Base-by-base conservation (phyloP, 768 basidiomycete species). In the Mycena kentingensis region DNA sequence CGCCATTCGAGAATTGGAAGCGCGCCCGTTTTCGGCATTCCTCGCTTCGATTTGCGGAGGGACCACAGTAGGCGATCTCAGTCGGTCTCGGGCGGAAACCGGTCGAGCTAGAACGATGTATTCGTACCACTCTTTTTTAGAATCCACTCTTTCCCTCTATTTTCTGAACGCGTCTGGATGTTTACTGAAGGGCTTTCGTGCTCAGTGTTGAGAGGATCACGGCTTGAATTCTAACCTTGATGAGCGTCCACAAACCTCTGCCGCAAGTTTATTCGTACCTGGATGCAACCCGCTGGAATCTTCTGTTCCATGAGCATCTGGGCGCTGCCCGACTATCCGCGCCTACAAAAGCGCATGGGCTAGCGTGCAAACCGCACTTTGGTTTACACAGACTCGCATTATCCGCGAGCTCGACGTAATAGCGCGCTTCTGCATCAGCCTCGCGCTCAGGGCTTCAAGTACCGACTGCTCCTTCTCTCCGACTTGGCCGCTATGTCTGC, bases 1-100 rank as follows among this genome's bases (percentile, higher is more conserved):
- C 53, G 54, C 27, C 58, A 60, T 38, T 55, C 58, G 34, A 46
- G 58, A 52, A 46, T 44, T 21, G 58, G 37, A 7, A 60, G 58
- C 39, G 47, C 46, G 2, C 58, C 58, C 38, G 54, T 39, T n/a
- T 55, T 60, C 5, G 54, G 58, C 12, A 31, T 55, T 11, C 47
- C 53, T 7, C 53, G 51, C 24, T 52, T 39, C 28, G 50, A 55
- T 35, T 34, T 7, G 32, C 42, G 57, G 49, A 52, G 57, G 35
- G 56, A 54, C 8, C 41, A 52, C 24, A 55, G 54, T 29, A 49
- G 54, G 34, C 46, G 54, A 12, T 55, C 58, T 5, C 54, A 48
- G n/a, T 60, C 58, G 26, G 47, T 60, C 27, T 55, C 58, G 31
- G 44, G 53, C 1, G 36, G 38, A 13, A 50, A 52, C 35, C 24